A percentile compares a stretch with the other conserved stretches of the same genome.
These are phyloP conservation scores for Fusarium chlamydosporum DNA, from an alignment of 2,329 filamentous ascomycete genomes.

Conservation along the genomic window DNA sequence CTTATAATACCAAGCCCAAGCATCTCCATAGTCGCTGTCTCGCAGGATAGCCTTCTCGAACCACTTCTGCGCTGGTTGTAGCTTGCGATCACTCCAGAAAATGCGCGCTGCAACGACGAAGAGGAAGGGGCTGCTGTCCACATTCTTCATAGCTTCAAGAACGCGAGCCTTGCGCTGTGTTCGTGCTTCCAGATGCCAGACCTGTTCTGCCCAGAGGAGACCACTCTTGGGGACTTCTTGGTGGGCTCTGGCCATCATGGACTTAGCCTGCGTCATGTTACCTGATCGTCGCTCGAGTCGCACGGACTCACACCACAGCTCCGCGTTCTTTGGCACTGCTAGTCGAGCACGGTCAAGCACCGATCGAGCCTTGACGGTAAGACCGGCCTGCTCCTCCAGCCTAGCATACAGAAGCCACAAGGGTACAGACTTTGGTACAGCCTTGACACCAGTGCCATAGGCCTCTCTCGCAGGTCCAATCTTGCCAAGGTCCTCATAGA, in stretches of 20 bases:
- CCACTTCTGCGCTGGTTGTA: conserved; percentile 96
- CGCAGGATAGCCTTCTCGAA: conserved; percentile 95
- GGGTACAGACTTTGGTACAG: conserved; percentile 84
- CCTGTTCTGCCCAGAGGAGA: conserved; percentile 91
- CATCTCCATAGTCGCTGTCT: conserved; percentile 89
- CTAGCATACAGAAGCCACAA: conserved; percentile 92
- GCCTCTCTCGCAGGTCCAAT: conserved; percentile 89
- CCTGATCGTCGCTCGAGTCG: conserved; percentile 90
- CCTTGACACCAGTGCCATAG: conserved; percentile 88
- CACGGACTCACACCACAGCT: conserved; percentile 94
- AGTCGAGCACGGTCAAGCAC: conserved; percentile 92
- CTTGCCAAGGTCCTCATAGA: conserved; percentile 88
- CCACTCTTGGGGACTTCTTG: conserved; percentile 92
- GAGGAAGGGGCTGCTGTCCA: conserved; percentile 89
- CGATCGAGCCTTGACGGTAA: conserved; percentile 91
- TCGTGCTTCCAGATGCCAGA: conserved; percentile 92
- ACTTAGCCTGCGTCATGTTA: conserved; percentile 86
- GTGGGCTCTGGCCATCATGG: conserved; percentile 91
- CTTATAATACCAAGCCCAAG: conserved; percentile 98
- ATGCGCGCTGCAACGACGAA: conserved; percentile 95
- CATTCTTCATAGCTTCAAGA: conserved; percentile 95
- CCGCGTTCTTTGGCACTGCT: conserved; percentile 85
- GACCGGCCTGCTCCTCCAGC: conserved; percentile 86
- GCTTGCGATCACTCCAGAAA: conserved; percentile 92
- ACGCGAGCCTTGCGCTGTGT: conserved; percentile 93